Evolutionary conservation across 1,139 yeast species (phyloP), one percentile per base, ranked within the genome.

Genomic region (Suhomyces choctaworum): DNA sequence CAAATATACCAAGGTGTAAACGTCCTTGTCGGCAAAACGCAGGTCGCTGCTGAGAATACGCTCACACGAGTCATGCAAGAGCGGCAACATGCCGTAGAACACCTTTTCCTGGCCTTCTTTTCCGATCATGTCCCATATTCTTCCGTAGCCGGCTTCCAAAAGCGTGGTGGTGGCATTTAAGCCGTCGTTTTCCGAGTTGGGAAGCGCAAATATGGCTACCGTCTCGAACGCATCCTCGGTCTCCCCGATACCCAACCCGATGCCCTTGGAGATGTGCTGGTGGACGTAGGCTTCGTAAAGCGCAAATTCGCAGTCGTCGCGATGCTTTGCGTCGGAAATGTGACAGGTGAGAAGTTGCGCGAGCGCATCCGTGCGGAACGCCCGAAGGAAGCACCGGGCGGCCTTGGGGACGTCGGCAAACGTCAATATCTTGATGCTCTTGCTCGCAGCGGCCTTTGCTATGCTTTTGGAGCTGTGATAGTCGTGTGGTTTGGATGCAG

Each of bases 151-250:
- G 7, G 82, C 62, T 44, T 75, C 68, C 62, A 79, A 64, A 42
- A 80, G 60, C 20, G 76, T 76, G 31, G 66, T 51, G 48, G 73
- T 73, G 31, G 73, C 66, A 34, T 64, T 63, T 36, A 76, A 66
- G 1, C 82, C 76, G 17, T 54, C 56, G 4, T 51, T 58, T 7
- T 50, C 52, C 6, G 73, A 66, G n/a, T 56, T 71, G 4, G 86
- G 86, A 11, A 69, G 65, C 28, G 80, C 65, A 85, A 86, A 80
- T 24, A 79, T 56, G 7, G 82, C 76, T 17, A 80, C 82, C 4
- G 83, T 78, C 54, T 80, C 85, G 53, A 75, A 80, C 9, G 64
- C 66, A 8, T 69, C 70, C 4, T 64, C 63, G 4, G 54, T 42
- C 37, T 70, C 76, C 34, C 65, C 65, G 28, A 68, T 56, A 1